Evolutionary conservation across 257 asterid genomes (phyloP).

Genomic region (Vinca minor): DNA sequence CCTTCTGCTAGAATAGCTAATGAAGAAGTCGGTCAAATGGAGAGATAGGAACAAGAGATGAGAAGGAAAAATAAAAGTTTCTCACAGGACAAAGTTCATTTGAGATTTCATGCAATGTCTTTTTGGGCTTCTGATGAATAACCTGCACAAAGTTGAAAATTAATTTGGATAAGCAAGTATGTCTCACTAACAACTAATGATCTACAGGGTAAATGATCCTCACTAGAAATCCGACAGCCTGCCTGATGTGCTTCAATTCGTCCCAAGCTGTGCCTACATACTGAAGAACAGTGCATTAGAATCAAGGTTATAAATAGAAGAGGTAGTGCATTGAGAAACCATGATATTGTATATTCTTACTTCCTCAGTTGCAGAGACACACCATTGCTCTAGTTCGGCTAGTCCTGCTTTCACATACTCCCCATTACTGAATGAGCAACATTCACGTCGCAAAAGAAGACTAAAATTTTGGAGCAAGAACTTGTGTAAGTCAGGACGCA

Average conservation of each 20-base stretch:
- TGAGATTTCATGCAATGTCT: slow-evolving; percentile 74
- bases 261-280: slow-evolving; percentile 97
- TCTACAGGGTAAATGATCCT: slow-evolving; percentile 23
- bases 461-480: slow-evolving; percentile 34
- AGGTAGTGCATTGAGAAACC: background rate
- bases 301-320: slow-evolving; percentile 15
- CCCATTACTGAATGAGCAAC: slow-evolving; percentile 97
- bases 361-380: slow-evolving; percentile 83
- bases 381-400: slow-evolving; percentile 97
- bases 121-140: slow-evolving; percentile 97
- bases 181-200: background rate
- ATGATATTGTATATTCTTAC: slow-evolving; percentile 36
- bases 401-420: slow-evolving; percentile 91
- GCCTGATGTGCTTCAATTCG: slow-evolving; percentile 95
- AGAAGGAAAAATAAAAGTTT: slow-evolving; percentile 17
- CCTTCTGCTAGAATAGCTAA: background rate
- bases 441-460: slow-evolving; percentile 93
- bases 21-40: background rate
- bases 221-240: slow-evolving; percentile 96
- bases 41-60: slow-evolving; percentile 8
- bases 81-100: slow-evolving; percentile 96
- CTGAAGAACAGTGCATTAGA: slow-evolving; percentile 42
- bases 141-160: slow-evolving; percentile 44
- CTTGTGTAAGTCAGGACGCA: slow-evolving; percentile 6
- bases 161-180: slow-evolving; percentile 6